Evolutionary conservation across 768 basidiomycete species (phyloP).

Genomic region (Lanmaoa rubissima): DNA sequence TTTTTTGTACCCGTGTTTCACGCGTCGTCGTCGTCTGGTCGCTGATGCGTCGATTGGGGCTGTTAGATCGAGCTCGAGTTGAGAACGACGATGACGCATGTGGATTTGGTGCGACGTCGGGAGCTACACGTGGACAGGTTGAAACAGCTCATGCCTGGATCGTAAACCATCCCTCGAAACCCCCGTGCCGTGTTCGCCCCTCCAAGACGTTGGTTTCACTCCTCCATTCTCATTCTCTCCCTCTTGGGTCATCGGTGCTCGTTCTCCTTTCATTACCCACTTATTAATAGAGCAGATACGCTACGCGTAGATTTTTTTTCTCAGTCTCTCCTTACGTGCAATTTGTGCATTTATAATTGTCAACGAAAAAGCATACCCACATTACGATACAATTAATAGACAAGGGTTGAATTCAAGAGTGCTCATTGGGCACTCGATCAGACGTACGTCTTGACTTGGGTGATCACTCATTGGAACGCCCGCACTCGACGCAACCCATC

Average conservation of each 20-base stretch:
- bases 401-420: neutral
- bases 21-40: too few species aligned
- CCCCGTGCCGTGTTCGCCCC: neutral
- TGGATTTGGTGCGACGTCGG: conserved; percentile 55
- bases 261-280: neutral
- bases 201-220: neutral
- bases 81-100: conserved; percentile 48
- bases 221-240: too few species aligned
- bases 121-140: conserved; percentile 49
- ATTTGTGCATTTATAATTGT: neutral
- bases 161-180: neutral
- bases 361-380: conserved; percentile 1
- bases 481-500: too few species aligned
- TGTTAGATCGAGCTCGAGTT: conserved; percentile 57
- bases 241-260: neutral
- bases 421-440: neutral
- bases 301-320: neutral
- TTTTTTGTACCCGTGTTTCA: neutral
- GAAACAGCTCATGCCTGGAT: conserved; percentile 38
- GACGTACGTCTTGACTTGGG: neutral
- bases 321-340: too few species aligned
- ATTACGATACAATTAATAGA: neutral
- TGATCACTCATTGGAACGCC: too few species aligned
- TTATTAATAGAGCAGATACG: conserved; percentile 14
- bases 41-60: neutral